Base-by-base conservation (phyloP, 2,329 filamentous ascomycete genomes). In the Aspergillus fischeri region DNA sequence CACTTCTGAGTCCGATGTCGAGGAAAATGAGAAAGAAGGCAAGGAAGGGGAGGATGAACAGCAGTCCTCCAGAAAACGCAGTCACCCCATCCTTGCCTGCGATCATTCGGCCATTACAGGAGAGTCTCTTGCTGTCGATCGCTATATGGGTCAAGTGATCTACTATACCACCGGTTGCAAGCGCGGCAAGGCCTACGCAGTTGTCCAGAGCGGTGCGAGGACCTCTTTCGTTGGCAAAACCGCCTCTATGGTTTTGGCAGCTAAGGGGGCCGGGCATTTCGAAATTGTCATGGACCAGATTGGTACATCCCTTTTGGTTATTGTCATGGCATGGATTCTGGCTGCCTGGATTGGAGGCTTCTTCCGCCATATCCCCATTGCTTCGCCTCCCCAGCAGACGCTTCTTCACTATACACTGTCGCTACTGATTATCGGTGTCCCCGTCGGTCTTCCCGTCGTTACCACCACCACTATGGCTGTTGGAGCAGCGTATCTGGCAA, bases 201-300 rank as follows among this genome's bases (percentile, higher is more conserved):
- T 92, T 56, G 83, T 86, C 64, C 83, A 84, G 56, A 84, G 85
- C 57, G 81, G 83, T 53, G 88, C 88, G 54, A 86, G 83, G 72
- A 82, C 82, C 73, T 91, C 88, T 55, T 92, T 91, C 76, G 88
- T 91, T 71, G 88, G 88, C 73, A 85, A 85, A 70, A 91, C 88
- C 64, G 88, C 88, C 49, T 83, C 81, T 60, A 83, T 91, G 63
- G 88, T 91, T 51, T 84, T 89, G 75, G 86, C 86, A 58, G 88
- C 88, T 60, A 83, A 88, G 75, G 88, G 90, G 69, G 86, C 88
- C 71, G 88, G 88, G 70, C 87, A 90, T 75, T 90, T 90, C 80
- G 90, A 91, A 79, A 85, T 88, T 57, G 89, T 91, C 77, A 91
- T 91, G 88, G 87, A 91, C 79, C 88, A 84, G 64, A 91, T 91